Conservation (phyloP, 2,329 filamentous ascomycete genomes). For the Pleurostoma richardsiae region DNA sequence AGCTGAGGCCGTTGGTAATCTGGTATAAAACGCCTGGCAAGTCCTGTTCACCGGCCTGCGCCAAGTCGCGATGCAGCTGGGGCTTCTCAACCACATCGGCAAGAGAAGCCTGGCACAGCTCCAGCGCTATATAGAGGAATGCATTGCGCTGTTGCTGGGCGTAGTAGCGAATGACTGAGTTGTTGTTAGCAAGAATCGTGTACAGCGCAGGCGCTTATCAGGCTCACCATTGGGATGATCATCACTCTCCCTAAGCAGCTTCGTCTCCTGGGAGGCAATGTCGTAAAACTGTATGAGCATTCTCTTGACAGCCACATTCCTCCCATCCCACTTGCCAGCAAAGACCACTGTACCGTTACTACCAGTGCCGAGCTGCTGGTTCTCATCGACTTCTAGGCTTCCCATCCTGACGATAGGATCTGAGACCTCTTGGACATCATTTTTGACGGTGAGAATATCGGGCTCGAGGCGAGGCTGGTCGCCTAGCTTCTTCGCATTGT, state of each 20-base stretch:
- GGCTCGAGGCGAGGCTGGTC: constrained; percentile 47
- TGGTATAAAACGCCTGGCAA: constrained; percentile 79
- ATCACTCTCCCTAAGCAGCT: constrained; percentile 84
- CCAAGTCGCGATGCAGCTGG: constrained; percentile 60
- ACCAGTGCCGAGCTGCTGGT: constrained; percentile 66
- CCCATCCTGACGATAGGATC: constrained; percentile 57
- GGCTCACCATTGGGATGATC: constrained; percentile 76
- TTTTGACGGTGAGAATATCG: constrained; percentile 53
- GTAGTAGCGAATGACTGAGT: constrained; percentile 84
- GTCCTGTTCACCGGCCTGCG: constrained; percentile 68
- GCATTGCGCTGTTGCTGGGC: constrained; percentile 83
- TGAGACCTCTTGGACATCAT: constrained; percentile 55
- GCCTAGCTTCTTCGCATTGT: constrained; percentile 53
- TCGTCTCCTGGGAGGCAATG: constrained; percentile 90
- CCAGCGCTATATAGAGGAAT: constrained; percentile 93
- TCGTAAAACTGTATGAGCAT: constrained; percentile 97
- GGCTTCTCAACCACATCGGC: constrained; percentile 86
- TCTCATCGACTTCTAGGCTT: constrained; percentile 58
- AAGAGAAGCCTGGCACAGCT: constrained; percentile 88
- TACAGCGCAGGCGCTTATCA: too few relatives aligned
- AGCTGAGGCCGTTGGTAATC: constrained; percentile 81
- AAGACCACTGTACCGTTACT: constrained; percentile 98
- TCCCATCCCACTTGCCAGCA: constrained; percentile 87
- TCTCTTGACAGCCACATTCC: constrained; percentile 90
- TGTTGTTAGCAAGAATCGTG: too few relatives aligned